These are phyloP conservation scores for Russula sp. DNA, from an alignment of 768 basidiomycete genomes.

Conservation along the genomic window DNA sequence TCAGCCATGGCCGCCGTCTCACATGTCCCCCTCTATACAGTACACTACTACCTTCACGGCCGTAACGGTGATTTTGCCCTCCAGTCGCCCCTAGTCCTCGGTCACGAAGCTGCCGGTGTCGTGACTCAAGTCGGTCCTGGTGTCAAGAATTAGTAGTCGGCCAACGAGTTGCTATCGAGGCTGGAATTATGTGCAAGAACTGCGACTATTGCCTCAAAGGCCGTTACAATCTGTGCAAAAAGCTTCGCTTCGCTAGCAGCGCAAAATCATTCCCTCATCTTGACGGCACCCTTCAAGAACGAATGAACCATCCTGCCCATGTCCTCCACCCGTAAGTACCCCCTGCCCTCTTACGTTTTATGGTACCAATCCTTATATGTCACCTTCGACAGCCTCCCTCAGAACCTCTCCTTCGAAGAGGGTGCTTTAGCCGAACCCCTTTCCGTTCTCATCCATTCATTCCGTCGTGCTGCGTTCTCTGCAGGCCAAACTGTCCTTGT, in stretches of 20 bases:
- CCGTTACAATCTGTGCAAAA: conserved; percentile 90
- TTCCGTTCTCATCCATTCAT: conserved; percentile 75
- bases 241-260: conserved; percentile 84
- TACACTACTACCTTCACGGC: conserved; percentile 88
- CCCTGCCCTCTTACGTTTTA: background rate
- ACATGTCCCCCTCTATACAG: conserved; percentile 40
- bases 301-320: conserved; percentile 85
- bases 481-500: conserved; percentile 75
- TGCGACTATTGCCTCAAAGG: conserved; percentile 70
- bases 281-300: conserved; percentile 85
- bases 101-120: conserved; percentile 90
- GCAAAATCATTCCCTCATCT: conserved; percentile 91
- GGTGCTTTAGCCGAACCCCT: conserved; percentile 93
- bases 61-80: conserved; percentile 92
- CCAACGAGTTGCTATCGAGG: conserved; percentile 91
- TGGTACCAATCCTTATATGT: conserved; percentile 5
- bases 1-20: background rate
- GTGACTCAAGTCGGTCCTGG: conserved; percentile 80
- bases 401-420: conserved; percentile 68
- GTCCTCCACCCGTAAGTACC: conserved; percentile 77
- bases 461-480: conserved; percentile 44
- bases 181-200: conserved; percentile 81
- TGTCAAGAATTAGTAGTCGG: conserved; percentile 63
- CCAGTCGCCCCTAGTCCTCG: conserved; percentile 82
- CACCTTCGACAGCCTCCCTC: conserved; percentile 57